phyloP scores from a whole-genome alignment of 2,329 filamentous ascomycete genomes.

The Claviceps spartinae region DNA sequence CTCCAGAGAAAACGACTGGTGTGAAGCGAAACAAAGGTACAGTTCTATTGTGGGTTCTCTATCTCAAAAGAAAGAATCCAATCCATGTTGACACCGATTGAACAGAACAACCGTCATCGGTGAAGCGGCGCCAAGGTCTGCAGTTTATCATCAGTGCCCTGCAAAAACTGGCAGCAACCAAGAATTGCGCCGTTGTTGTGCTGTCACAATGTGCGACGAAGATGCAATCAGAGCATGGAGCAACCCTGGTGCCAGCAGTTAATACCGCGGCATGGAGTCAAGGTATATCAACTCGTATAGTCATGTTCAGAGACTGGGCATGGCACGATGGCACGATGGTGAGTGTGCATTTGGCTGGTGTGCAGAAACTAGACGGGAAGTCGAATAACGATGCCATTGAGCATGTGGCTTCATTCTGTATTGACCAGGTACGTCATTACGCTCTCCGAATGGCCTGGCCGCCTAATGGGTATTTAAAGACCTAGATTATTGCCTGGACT shows the following conservation, averaged over 20 bases:
- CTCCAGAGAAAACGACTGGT: conserved; percentile 24
- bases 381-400: conserved; percentile 25
- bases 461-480: not conserved
- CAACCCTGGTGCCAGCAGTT: conserved; percentile 62
- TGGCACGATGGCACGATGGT: conserved; percentile 32
- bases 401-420: conserved; percentile 33
- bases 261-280: conserved; percentile 70
- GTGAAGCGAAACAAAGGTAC: conserved; percentile 28
- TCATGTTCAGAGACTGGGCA: conserved; percentile 67
- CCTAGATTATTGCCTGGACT: not conserved
- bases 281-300: conserved; percentile 57
- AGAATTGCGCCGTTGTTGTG: conserved; percentile 59
- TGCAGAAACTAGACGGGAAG: conserved; percentile 52
- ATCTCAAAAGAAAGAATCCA: not conserved
- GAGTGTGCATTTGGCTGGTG: conserved; percentile 44
- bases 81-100: conserved; percentile 4
- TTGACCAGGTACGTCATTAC: conserved; percentile 27
- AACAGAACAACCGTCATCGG: conserved; percentile 23
- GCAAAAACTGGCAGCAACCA: conserved; percentile 60
- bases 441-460: not conserved
- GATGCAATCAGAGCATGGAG: conserved; percentile 51
- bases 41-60: not conserved
- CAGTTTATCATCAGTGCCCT: conserved; percentile 56
- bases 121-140: conserved; percentile 36
- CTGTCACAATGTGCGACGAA: conserved; percentile 74